Evolutionary conservation across 2,329 filamentous ascomycete species (phyloP), one percentile per base, ranked within the genome.

Genomic region (Apiospora pterosperma): DNA sequence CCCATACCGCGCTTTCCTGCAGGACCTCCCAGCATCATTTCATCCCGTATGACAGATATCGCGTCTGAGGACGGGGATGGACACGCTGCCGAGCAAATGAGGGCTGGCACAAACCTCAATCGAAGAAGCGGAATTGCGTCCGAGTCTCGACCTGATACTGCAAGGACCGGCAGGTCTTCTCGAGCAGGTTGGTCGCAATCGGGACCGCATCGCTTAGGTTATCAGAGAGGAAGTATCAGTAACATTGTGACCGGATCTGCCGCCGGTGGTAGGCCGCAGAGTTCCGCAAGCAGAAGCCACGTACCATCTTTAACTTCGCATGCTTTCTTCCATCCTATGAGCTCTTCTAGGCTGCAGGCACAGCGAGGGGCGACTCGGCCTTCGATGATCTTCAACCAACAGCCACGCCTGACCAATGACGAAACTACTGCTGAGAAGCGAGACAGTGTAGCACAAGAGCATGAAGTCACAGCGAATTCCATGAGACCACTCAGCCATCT

Each of bases 301-400:
- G 93, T 97, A 23, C 94, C 96, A 1, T 93, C 91, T 1, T 81
- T 99, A 62, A 90, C 93, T 3, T 93, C 93, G 19, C 91, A 95
- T 73, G 95, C 92, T 63, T 98, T 99, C 80, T 97, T 97, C 75
- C 91, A 90, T 25, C 96, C 96, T 42, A 97, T 99, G 93, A 98
- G 94, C 79, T 97, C 95, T 28, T 93, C 97, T 76, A 91, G 93
- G 76, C 82, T 98, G 61, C 95, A 98, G 79, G 93, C 93, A 63
- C 96, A 98, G 78, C 85, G 95, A 76, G 89, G 90, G 68, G 87
- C 78, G 10, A 74, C 80, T 41, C 80, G 84, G 25, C 80, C 82
- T 6, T 70, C 76, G 16, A 81, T 74, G 21, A 31, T 16, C 8
- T 28, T 74, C 44, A 38, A 28, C 16, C 31, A 55, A 63, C 79